Conservation (phyloP, 805 yeast genomes). For the Diddensiella transvaalensis region DNA sequence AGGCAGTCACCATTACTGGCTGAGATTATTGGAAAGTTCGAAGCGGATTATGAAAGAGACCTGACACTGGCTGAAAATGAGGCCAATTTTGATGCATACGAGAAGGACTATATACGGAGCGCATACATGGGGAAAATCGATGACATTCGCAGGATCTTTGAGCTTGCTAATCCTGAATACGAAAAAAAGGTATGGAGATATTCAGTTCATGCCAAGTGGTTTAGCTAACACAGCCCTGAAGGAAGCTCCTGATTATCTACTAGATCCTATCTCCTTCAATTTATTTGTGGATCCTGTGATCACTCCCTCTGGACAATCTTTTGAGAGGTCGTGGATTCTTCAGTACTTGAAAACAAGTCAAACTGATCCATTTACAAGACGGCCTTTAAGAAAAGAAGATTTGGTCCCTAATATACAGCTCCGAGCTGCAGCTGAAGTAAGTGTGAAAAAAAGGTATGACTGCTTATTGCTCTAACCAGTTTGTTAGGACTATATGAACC, state of each 20-base stretch:
- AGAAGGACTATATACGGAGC: conserved; percentile 19
- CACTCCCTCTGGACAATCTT: conserved; percentile 43
- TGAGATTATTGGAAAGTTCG: conserved; percentile 26
- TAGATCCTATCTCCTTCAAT: conserved; percentile 42
- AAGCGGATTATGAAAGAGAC: conserved; percentile 9
- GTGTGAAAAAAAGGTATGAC: no score
- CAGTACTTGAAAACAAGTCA: conserved; percentile 37
- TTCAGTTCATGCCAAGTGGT: not conserved
- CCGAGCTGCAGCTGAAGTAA: conserved; percentile 37
- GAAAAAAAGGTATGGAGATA: conserved; percentile 9
- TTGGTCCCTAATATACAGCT: conserved; percentile 41
- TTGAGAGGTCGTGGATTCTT: conserved; percentile 39
- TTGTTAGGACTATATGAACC: conserved; percentile 18
- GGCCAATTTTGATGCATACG: conserved; percentile 22
- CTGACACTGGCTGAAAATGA: conserved; percentile 15
- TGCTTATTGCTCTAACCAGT: no score
- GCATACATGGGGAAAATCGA: conserved; percentile 20
- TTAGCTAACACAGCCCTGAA: not conserved
- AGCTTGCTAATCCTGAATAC: conserved; percentile 21
- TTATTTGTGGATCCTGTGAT: conserved; percentile 43
- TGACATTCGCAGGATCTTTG: conserved; percentile 24
- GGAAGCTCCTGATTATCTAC: conserved; percentile 38
- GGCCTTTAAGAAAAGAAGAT: conserved; percentile 34
- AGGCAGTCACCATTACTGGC: conserved; percentile 23
- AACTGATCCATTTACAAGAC: conserved; percentile 43